Conservation (phyloP, 176 grass and related monocot species). For the Oryza punctata region DNA sequence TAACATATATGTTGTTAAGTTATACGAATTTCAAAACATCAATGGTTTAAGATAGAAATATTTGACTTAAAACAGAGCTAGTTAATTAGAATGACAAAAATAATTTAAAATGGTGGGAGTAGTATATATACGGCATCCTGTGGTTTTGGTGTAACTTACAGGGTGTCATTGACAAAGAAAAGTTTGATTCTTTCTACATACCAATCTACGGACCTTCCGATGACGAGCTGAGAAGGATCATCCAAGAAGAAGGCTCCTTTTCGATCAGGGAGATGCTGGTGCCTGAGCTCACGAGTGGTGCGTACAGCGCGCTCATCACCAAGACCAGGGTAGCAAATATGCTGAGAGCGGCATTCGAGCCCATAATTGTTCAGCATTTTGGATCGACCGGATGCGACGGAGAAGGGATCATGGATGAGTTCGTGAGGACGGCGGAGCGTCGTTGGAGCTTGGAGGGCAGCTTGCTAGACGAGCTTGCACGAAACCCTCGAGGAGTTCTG, state of each 20-base stretch:
- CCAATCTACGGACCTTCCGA: constrained; percentile 10
- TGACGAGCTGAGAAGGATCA: neutral
- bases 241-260: neutral
- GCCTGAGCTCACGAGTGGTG: neutral
- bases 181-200: constrained; percentile 31
- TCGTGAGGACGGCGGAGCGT: neutral
- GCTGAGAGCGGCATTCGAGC: constrained; percentile 28
- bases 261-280: neutral
- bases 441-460: neutral
- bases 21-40: too few relatives aligned
- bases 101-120: too few relatives aligned
- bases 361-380: constrained; percentile 32
- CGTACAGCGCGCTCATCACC: neutral
- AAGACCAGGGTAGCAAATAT: neutral
- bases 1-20: too few relatives aligned
- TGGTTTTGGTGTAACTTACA: neutral
- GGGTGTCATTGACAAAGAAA: neutral
- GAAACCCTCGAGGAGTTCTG: neutral
- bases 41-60: too few relatives aligned
- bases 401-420: constrained; percentile 16
- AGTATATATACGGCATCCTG: too few relatives aligned
- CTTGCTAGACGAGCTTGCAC: neutral
- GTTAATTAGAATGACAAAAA: too few relatives aligned
- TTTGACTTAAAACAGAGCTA: too few relatives aligned
- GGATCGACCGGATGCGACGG: neutral